Percentiles rank a stretch among this genome's conserved stretches.
These are phyloP conservation scores for Neopestalotiopsis rosae DNA, from an alignment of 2,329 filamentous ascomycete genomes.

Conservation along the genomic window DNA sequence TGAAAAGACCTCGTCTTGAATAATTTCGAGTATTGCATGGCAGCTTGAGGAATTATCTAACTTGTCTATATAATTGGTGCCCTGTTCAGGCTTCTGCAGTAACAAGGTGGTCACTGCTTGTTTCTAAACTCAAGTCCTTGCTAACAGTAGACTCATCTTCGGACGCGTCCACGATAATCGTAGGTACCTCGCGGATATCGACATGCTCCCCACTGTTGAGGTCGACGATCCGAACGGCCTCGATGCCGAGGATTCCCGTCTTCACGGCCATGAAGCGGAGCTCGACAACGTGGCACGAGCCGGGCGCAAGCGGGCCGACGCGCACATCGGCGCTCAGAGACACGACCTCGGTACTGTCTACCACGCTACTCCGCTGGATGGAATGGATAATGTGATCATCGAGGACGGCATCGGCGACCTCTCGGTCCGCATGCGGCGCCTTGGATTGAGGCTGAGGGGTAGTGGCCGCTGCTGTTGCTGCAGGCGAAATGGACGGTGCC, in stretches of 20 bases:
- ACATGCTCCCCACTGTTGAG: conserved; percentile 76
- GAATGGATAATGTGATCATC: conserved; percentile 76
- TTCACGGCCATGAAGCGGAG: conserved; percentile 73
- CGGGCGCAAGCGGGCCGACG: conserved; percentile 74
- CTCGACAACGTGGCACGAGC: conserved; percentile 76
- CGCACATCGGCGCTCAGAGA: conserved; percentile 77
- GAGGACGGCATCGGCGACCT: conserved; percentile 68
- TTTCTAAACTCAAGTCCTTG: background rate
- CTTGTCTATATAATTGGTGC: background rate
- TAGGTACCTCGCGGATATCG: conserved; percentile 76
- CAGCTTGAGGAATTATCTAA: too few relatives aligned
- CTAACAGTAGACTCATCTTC: background rate
- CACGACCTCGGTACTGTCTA: conserved; percentile 71
- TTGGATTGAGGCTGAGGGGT: conserved; percentile 23
- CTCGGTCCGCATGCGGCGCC: conserved; percentile 34
- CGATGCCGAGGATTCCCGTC: conserved; percentile 71
- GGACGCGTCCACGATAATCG: conserved; percentile 58
- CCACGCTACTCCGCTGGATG: conserved; percentile 68
- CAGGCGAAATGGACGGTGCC: conserved; percentile 58
- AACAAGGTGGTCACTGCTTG: background rate
- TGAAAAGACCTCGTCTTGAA: too few relatives aligned
- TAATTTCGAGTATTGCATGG: too few relatives aligned
- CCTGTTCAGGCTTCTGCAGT: background rate
- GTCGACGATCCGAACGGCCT: conserved; percentile 76
- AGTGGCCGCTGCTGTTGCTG: conserved; percentile 27